Percentiles rank a stretch among this genome's conserved stretches.
phyloP scores from a whole-genome alignment of 768 basidiomycete species.

The Lentinula raphanica region DNA sequence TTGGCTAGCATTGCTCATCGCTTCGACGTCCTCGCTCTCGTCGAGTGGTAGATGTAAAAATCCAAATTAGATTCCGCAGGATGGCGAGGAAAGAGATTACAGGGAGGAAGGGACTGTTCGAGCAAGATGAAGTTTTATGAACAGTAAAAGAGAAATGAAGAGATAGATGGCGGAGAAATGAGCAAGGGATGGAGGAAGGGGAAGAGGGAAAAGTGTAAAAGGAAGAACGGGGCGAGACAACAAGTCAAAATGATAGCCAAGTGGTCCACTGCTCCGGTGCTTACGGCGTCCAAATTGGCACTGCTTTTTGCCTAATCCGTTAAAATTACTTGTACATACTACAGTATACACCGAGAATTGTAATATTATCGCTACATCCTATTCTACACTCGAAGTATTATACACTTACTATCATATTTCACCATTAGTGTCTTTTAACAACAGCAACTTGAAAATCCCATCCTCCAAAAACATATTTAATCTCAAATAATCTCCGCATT shows the following conservation, averaged over 20 bases:
- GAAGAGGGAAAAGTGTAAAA: too few relatives aligned
- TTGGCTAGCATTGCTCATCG: conserved; percentile 25
- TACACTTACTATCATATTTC: conserved; percentile 8
- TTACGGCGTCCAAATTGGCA: conserved; percentile 7
- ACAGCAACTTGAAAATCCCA: conserved; percentile 89
- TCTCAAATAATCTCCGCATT: conserved; percentile 73
- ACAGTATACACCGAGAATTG: too few relatives aligned
- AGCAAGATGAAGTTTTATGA: background rate
- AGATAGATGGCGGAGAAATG: background rate
- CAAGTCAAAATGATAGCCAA: conserved; percentile 5
- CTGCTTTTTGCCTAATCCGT: background rate
- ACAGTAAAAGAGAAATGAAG: background rate
- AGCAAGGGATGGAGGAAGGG: too few relatives aligned
- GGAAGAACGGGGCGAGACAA: background rate
- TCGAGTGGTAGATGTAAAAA: background rate
- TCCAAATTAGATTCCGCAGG: conserved; percentile 8
- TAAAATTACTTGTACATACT: background rate
- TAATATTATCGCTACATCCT: background rate
- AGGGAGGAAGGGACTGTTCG: background rate
- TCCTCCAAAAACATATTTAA: conserved; percentile 75
- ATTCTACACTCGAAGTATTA: background rate
- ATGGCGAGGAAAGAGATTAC: background rate
- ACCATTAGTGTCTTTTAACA: conserved; percentile 59
- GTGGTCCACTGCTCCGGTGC: conserved; percentile 3
- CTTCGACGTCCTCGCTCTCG: background rate